These are phyloP conservation scores for Mycena amicta DNA, from an alignment of 768 basidiomycete genomes.

Conservation along the genomic window DNA sequence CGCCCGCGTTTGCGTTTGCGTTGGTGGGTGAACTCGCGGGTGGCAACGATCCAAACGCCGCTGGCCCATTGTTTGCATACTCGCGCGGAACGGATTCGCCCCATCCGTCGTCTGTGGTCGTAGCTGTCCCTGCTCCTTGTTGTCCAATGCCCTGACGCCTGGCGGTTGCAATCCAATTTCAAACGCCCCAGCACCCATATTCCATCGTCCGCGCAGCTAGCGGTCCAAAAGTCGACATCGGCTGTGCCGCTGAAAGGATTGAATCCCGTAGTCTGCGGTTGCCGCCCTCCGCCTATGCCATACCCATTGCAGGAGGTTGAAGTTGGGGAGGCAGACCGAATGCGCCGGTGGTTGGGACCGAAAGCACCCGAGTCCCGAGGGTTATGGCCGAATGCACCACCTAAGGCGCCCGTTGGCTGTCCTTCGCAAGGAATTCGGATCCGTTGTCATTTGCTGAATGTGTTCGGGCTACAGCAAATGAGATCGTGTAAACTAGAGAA, in stretches of 20 bases:
- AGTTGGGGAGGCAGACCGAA: constrained; percentile 10
- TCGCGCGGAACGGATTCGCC: constrained; percentile 84
- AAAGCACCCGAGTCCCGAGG: too few species aligned
- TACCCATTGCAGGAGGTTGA: background rate
- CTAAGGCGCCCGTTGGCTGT: constrained; percentile 36
- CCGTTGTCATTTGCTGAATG: constrained; percentile 55
- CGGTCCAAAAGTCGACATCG: constrained; percentile 17
- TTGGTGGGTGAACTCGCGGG: constrained; percentile 1
- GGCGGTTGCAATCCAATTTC: constrained; percentile 2
- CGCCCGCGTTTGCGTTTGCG: constrained; percentile 35
- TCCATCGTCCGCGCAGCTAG: constrained; percentile 16
- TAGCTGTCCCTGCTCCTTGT: constrained; percentile 47
- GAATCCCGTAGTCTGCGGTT: constrained; percentile 60
- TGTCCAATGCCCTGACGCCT: constrained; percentile 33
- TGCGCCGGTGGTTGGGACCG: constrained; percentile 28
- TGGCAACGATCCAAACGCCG: constrained; percentile 35
- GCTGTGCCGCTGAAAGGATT: constrained; percentile 21
- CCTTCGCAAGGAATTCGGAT: constrained; percentile 77
- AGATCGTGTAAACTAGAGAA: too few species aligned
- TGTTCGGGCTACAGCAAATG: constrained; percentile 42
- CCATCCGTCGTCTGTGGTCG: constrained; percentile 64
- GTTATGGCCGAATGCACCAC: too few species aligned
- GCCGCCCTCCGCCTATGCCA: constrained; percentile 32
- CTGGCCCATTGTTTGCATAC: constrained; percentile 66
- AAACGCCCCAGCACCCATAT: constrained; percentile 17